These are phyloP conservation scores for Fusarium sp. DNA, from an alignment of 2,329 filamentous ascomycete genomes.

Conservation along the genomic window DNA sequence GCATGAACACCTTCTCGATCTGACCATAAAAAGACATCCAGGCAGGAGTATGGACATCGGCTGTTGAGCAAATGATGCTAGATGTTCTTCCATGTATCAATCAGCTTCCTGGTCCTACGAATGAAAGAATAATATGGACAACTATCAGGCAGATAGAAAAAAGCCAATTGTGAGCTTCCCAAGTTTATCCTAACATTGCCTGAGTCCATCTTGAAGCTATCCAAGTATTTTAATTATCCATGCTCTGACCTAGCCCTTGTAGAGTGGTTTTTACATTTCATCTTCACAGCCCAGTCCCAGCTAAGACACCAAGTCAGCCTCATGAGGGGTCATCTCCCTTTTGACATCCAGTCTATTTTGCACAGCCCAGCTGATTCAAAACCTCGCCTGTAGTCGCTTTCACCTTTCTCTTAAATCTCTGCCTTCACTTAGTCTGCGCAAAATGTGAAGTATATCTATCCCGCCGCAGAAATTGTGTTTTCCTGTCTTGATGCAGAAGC, in stretches of 20 bases:
- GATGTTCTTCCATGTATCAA: background rate
- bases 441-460: slow-evolving; percentile 1
- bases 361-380: background rate
- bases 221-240: too few species aligned
- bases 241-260: too few species aligned
- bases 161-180: background rate
- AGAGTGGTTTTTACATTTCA: background rate
- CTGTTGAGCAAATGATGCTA: fast-evolving
- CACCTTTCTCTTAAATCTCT: fast-evolving
- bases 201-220: background rate
- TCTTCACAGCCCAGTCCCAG: background rate
- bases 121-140: too few species aligned
- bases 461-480: background rate
- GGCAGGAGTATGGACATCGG: background rate
- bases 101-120: background rate
- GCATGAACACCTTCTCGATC: too few species aligned
- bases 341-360: background rate
- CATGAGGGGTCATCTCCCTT: background rate
- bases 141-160: too few species aligned
- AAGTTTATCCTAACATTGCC: background rate
- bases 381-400: fast-evolving
- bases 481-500: background rate
- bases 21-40: too few species aligned
- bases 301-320: background rate
- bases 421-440: fast-evolving